Conservation (phyloP, 176 grass and related monocot genomes). For the Urochloa ruziziensis region DNA sequence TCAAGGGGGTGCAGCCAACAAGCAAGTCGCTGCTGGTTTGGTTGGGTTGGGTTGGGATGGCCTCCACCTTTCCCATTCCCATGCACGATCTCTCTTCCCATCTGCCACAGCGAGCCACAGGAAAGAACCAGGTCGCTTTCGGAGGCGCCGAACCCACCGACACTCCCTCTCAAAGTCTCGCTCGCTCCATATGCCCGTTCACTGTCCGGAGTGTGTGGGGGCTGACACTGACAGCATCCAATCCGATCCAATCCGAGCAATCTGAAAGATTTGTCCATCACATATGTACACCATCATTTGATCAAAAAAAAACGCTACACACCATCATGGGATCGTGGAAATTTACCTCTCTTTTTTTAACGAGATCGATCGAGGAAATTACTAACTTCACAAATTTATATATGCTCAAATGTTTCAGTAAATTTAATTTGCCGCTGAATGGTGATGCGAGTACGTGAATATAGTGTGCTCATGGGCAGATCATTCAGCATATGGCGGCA, state of each 20-base stretch:
- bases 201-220: not conserved
- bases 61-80: conserved; percentile 4
- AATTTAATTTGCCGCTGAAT: no score
- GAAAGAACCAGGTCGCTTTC: not conserved
- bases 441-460: no score
- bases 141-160: not conserved
- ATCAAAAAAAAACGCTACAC: no score
- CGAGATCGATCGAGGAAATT: no score
- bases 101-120: not conserved
- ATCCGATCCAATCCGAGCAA: not conserved
- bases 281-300: no score
- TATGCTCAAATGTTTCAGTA: no score
- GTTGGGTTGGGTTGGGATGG: conserved; percentile 17
- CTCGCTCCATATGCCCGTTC: not conserved
- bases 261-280: no score
- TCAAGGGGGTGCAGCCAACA: not conserved
- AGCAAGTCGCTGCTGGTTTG: conserved; percentile 1
- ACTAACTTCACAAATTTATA: no score
- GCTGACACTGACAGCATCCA: not conserved
- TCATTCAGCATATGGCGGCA: no score
- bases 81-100: not conserved
- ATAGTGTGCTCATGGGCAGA: no score
- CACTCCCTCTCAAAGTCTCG: not conserved
- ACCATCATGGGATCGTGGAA: no score
- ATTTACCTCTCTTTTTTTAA: no score